A percentile compares a stretch with the other conserved stretches of the same genome.
Evolutionary conservation across 176 grass and related monocot genomes (phyloP).

Genomic region (Saccharum officinarum): DNA sequence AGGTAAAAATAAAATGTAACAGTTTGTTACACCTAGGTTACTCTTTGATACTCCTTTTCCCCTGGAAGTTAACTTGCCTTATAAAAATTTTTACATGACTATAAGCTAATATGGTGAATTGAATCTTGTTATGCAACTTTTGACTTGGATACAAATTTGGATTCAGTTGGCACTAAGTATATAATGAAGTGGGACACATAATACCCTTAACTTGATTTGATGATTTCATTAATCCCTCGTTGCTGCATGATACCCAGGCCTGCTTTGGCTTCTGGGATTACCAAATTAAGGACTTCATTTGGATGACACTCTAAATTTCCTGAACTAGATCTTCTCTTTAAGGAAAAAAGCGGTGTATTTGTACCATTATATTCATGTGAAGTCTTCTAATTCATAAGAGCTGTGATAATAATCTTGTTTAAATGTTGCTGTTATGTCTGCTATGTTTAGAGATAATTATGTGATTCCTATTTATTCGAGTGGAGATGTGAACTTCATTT

Average conservation of each 20-base stretch:
- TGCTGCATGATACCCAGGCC: neutral
- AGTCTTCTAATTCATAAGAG: neutral
- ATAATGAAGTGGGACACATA: neutral
- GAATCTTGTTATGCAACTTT: neutral
- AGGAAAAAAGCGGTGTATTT: neutral
- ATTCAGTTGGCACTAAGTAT: neutral
- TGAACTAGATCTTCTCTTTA: neutral
- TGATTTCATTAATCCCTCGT: neutral
- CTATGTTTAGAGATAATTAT: neutral
- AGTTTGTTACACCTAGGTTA: neutral
- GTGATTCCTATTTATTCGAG: constrained; percentile 5
- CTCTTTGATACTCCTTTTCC: neutral
- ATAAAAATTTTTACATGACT: neutral
- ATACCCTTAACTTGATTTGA: neutral
- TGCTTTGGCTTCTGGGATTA: neutral
- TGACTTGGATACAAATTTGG: neutral
- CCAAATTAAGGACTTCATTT: constrained; percentile 9
- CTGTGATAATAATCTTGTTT: neutral
- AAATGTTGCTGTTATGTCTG: neutral
- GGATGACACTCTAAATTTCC: neutral
- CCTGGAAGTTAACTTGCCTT: neutral
- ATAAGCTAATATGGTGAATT: neutral
- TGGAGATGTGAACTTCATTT: constrained; percentile 11
- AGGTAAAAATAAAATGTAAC: neutral
- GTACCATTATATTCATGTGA: neutral